These are phyloP conservation scores for Leucocoprinus sp. DNA, from an alignment of 768 basidiomycete genomes.

Conservation along the genomic window DNA sequence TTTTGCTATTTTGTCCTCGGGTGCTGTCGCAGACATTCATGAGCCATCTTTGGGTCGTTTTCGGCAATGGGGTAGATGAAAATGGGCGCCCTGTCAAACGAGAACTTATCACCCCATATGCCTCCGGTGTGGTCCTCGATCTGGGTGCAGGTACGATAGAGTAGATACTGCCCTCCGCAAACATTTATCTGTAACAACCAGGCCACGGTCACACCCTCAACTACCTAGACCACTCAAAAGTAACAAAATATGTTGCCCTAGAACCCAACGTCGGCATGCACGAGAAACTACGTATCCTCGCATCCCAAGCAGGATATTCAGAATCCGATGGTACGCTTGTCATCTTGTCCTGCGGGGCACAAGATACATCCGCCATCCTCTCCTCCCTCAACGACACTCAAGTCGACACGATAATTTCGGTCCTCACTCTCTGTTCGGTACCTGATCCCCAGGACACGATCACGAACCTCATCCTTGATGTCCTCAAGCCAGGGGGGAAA, in stretches of 20 bases:
- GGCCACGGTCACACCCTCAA: slow-evolving; percentile 56
- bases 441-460: slow-evolving; percentile 47
- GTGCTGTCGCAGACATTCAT: slow-evolving; percentile 49
- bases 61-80: slow-evolving; percentile 41
- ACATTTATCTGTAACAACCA: slow-evolving; percentile 15
- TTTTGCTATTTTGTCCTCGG: slow-evolving; percentile 35
- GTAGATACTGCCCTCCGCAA: background rate
- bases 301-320: slow-evolving; percentile 41
- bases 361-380: slow-evolving; percentile 43
- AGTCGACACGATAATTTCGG: slow-evolving; percentile 56
- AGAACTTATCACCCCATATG: slow-evolving; percentile 42
- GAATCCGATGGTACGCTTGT: slow-evolving; percentile 45
- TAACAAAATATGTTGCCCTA: slow-evolving; percentile 61
- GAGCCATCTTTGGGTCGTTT: slow-evolving; percentile 45
- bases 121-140: slow-evolving; percentile 56
- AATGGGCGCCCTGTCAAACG: slow-evolving; percentile 32
- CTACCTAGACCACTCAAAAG: slow-evolving; percentile 48
- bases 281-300: slow-evolving; percentile 37
- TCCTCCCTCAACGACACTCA: slow-evolving; percentile 21
- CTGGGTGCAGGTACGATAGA: slow-evolving; percentile 49
- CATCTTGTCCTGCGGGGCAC: slow-evolving; percentile 57
- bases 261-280: slow-evolving; percentile 70
- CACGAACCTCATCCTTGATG: slow-evolving; percentile 33
- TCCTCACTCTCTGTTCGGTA: slow-evolving; percentile 61
- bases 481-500: slow-evolving; percentile 57